These are phyloP conservation scores for Quercus phellos DNA, from an alignment of 331 rosid genomes.

Conservation along the genomic window DNA sequence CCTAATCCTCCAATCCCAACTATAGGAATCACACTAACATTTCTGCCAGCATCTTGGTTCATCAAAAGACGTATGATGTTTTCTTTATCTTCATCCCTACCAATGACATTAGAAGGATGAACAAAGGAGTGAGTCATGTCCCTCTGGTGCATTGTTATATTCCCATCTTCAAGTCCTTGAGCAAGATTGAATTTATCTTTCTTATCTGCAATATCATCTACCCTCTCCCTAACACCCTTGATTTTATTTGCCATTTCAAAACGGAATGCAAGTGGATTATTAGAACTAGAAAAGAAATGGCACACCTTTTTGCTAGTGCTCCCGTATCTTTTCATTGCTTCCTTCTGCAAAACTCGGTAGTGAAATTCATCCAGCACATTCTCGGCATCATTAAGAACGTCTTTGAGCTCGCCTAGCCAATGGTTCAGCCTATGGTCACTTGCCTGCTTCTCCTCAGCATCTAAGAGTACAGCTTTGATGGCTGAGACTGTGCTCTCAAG, in stretches of 20 bases:
- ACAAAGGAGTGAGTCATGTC: background rate
- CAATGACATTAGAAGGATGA: too few relatives aligned
- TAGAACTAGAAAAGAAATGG: constrained; percentile 16
- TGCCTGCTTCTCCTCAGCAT: too few relatives aligned
- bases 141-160: background rate
- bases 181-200: background rate
- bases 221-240: background rate
- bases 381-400: constrained; percentile 10
- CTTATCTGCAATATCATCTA: constrained; percentile 13
- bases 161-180: background rate
- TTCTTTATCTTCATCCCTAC: too few relatives aligned
- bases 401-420: too few relatives aligned
- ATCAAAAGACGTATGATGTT: too few relatives aligned
- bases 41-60: too few relatives aligned
- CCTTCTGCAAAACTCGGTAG: background rate
- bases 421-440: too few relatives aligned
- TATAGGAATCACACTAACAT: too few relatives aligned
- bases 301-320: constrained; percentile 4
- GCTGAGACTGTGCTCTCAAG: too few relatives aligned
- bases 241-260: constrained; percentile 6
- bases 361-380: constrained; percentile 16
- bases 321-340: constrained; percentile 7
- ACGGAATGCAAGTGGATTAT: constrained; percentile 13
- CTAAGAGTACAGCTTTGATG: too few relatives aligned
- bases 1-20: constrained; percentile 28